phyloP scores from a whole-genome alignment of 371 early-diverging fungal species.

The Lichtheimia hyalospora region DNA sequence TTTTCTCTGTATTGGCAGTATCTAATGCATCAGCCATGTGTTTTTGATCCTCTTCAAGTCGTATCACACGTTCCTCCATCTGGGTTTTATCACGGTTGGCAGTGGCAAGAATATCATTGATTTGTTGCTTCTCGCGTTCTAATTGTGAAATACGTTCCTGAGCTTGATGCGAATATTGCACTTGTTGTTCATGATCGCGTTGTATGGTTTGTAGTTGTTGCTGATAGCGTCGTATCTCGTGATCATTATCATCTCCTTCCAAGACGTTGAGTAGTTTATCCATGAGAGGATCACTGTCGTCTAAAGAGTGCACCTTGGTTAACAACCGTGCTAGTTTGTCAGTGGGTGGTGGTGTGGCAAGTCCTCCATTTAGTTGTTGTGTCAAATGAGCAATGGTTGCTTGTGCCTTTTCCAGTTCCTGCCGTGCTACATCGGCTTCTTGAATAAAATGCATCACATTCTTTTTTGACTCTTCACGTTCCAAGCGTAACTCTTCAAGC shows the following conservation, averaged over 20 bases:
- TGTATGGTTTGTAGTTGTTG: neutral
- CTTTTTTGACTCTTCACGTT: constrained; percentile 42
- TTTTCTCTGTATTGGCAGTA: too few species aligned
- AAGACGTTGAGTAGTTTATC: neutral
- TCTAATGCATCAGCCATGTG: neutral
- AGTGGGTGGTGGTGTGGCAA: neutral
- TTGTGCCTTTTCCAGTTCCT: constrained; percentile 26
- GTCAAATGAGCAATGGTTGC: constrained; percentile 16
- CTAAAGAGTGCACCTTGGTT: neutral
- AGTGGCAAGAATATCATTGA: too few species aligned
- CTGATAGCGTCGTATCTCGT: neutral
- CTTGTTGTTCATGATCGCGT: neutral
- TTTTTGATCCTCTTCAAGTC: constrained; percentile 1
- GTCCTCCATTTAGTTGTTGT: constrained; percentile 3
- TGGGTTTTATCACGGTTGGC: neutral
- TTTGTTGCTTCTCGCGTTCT: neutral
- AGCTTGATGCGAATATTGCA: neutral
- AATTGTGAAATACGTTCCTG: neutral
- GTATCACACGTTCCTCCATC: neutral
- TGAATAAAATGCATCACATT: constrained; percentile 42
- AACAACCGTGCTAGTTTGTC: neutral
- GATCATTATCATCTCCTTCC: neutral
- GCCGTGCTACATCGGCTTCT: constrained; percentile 30
- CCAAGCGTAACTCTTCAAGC: constrained; percentile 34
- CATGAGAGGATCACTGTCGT: neutral